Evolutionary conservation across 768 basidiomycete species (phyloP).

Genomic region (Termitomyces sp.): DNA sequence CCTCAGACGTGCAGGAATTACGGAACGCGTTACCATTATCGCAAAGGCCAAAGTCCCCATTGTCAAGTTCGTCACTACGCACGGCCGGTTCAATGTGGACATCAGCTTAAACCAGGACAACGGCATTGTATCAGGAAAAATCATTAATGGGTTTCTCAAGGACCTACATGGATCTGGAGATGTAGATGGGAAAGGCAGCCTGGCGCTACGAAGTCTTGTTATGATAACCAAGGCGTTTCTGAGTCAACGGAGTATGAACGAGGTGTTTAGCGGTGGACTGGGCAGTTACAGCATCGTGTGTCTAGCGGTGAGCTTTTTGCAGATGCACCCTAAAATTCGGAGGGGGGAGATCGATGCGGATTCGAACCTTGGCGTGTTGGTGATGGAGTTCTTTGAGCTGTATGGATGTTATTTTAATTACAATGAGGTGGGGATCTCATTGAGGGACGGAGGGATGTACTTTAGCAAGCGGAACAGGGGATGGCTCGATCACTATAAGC

Average conservation of each 20-base stretch:
- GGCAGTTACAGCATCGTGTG: conserved; percentile 95
- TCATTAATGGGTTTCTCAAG: conserved; percentile 75
- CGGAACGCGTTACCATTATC: conserved; percentile 77
- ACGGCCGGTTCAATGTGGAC: conserved; percentile 84
- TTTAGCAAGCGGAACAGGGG: conserved; percentile 77
- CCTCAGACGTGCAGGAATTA: conserved; percentile 69
- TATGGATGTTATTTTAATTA: conserved; percentile 94
- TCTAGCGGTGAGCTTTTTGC: conserved; percentile 88
- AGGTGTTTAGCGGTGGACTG: conserved; percentile 94
- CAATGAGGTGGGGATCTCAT: conserved; percentile 81
- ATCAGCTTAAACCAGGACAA: conserved; percentile 91
- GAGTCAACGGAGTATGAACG: conserved; percentile 88
- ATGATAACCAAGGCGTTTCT: conserved; percentile 90
- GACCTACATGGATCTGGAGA: conserved; percentile 36
- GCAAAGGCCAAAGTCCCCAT: conserved; percentile 95
- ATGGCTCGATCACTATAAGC: conserved; percentile 61
- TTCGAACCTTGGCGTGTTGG: conserved; percentile 86
- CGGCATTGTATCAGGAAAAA: conserved; percentile 71
- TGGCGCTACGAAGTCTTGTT: conserved; percentile 78
- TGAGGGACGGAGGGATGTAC: conserved; percentile 85
- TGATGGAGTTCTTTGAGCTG: conserved; percentile 96
- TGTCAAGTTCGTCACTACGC: conserved; percentile 84
- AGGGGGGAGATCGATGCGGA: conserved; percentile 82
- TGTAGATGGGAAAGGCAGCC: conserved; percentile 27
- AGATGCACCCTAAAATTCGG: conserved; percentile 96